These are phyloP conservation scores for Chaetomium sp. DNA, from an alignment of 2,329 filamentous ascomycete genomes.

Conservation along the genomic window DNA sequence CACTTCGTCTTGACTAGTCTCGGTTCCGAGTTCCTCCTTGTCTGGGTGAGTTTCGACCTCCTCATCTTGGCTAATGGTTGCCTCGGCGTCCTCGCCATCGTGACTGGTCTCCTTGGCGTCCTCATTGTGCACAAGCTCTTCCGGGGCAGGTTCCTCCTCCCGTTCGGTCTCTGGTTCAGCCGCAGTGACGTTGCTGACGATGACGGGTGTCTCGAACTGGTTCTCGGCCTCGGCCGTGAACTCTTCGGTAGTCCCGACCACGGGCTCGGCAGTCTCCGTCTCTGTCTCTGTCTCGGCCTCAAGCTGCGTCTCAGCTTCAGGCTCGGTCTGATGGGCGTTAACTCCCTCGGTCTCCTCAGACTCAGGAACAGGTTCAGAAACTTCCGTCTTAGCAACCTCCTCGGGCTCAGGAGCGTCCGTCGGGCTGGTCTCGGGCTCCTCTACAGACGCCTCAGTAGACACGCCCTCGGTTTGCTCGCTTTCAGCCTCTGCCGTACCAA, in stretches of 20 bases:
- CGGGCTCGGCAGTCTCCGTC: neutral
- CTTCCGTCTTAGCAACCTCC: neutral
- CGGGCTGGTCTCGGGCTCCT: slow-evolving; percentile 4
- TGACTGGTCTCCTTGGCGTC: slow-evolving; percentile 9
- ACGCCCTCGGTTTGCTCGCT: neutral
- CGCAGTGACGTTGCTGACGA: slow-evolving; percentile 23
- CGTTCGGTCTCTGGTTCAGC: neutral
- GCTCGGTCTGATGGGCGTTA: neutral
- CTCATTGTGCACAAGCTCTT: slow-evolving; percentile 17
- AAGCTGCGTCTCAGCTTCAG: neutral
- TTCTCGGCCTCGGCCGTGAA: slow-evolving; percentile 2
- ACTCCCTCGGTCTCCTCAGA: neutral
- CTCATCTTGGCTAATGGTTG: neutral
- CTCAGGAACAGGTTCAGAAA: neutral
- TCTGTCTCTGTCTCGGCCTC: no score
- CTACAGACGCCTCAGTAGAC: neutral
- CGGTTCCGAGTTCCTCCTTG: neutral
- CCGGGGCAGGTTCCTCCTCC: slow-evolving; percentile 14
- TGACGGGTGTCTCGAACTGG: slow-evolving; percentile 30
- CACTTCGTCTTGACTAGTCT: neutral
- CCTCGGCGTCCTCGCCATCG: slow-evolving; percentile 12
- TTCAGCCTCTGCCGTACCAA: neutral
- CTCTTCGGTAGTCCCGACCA: slow-evolving; percentile 18
- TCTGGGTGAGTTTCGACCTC: neutral
- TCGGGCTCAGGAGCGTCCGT: neutral